Evolutionary conservation across 192 early-diverging fungal species (phyloP).

Genomic region (Geranomyces michiganensis): DNA sequence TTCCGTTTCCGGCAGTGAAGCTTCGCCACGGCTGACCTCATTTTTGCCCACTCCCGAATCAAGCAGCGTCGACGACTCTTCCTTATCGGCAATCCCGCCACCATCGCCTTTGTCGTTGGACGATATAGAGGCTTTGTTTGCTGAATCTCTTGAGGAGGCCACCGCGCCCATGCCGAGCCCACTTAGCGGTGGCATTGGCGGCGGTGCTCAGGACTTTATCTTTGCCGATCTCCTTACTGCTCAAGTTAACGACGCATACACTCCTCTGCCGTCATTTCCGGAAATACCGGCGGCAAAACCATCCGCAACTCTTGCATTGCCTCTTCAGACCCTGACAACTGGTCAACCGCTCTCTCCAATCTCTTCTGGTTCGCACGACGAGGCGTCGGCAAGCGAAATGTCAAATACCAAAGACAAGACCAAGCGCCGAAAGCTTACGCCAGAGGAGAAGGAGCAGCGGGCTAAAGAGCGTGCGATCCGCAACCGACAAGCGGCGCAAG

Average conservation of each 20-base stretch:
- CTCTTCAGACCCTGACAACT: background rate
- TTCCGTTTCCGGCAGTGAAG: background rate
- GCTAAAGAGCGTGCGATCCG: slow-evolving; percentile 54
- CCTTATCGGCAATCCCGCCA: background rate
- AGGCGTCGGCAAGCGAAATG: slow-evolving; percentile 8
- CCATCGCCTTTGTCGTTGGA: slow-evolving; percentile 4
- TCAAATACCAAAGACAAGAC: background rate
- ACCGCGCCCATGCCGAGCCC: background rate
- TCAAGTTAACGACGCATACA: background rate
- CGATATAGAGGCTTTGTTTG: slow-evolving; percentile 22
- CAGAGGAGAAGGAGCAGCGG: slow-evolving; percentile 40
- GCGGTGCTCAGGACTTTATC: slow-evolving; percentile 19
- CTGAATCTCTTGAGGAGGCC: background rate
- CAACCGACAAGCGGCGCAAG: slow-evolving; percentile 75
- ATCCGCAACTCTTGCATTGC: background rate
- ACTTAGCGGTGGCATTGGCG: background rate
- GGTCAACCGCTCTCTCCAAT: slow-evolving; percentile 21
- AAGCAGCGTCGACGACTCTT: background rate
- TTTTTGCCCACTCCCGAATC: background rate
- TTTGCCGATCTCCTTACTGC: slow-evolving; percentile 24
- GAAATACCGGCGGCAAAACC: background rate
- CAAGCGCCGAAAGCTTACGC: slow-evolving; percentile 28
- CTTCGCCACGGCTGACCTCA: background rate
- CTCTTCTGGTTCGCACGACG: slow-evolving; percentile 19
- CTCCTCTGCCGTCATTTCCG: background rate